Conservation (phyloP, 805 yeast species). For the Saccharomycopsis sp. region DNA sequence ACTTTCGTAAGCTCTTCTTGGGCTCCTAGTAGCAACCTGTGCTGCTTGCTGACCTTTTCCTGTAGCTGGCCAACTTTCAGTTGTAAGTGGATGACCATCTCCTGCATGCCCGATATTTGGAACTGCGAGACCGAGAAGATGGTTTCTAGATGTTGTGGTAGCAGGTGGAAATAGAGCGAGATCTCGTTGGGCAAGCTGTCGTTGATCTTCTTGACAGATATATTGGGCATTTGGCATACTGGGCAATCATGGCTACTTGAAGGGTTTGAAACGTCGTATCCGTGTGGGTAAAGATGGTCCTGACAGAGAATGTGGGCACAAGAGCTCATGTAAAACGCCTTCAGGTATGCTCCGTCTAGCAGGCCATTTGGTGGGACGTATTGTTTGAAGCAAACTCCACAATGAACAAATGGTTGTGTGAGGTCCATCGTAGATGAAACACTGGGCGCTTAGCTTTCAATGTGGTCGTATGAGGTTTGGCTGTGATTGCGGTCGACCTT, state of each 20-base stretch:
- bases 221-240: background rate
- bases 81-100: background rate
- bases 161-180: background rate
- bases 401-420: slow-evolving; percentile 6
- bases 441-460: too few relatives aligned
- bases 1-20: slow-evolving; percentile 1
- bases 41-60: slow-evolving; percentile 1
- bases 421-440: slow-evolving; percentile 10
- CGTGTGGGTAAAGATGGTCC: too few relatives aligned
- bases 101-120: slow-evolving; percentile 4
- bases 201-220: slow-evolving; percentile 1
- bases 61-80: slow-evolving; percentile 1
- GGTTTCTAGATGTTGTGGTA: slow-evolving; percentile 8
- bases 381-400: slow-evolving; percentile 10
- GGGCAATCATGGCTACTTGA: too few relatives aligned
- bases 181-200: slow-evolving; percentile 6
- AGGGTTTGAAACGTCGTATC: too few relatives aligned
- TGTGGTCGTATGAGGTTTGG: too few relatives aligned
- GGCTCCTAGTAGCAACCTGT: slow-evolving; percentile 1
- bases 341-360: too few relatives aligned
- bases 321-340: slow-evolving; percentile 6
- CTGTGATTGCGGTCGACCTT: too few relatives aligned
- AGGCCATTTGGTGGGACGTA: too few relatives aligned
- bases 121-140: slow-evolving; percentile 6
- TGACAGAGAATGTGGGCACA: slow-evolving; percentile 13